Base-by-base conservation (phyloP, 345 rosid genomes). In the Melastoma malabathricum region DNA sequence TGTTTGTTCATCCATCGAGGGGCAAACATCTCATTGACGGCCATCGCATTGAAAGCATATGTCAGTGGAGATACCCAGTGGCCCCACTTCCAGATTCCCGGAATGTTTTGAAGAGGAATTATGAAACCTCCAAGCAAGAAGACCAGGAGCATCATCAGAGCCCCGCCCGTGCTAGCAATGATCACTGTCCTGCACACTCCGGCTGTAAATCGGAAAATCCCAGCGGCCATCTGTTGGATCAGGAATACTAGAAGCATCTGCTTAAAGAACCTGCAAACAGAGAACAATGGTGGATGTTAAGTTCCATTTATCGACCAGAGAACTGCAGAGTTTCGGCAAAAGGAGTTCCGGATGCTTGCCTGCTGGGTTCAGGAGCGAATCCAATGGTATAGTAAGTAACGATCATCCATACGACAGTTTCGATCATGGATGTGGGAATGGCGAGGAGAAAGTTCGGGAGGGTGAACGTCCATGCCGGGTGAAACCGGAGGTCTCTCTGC, bases 41-140 rank as follows among this genome's bases (percentile, higher is more conserved):
- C 50, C 0, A 92, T 52, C 56, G 93, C 83, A 41, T 92, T 82
- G 69, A 41, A 78, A 43, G 75, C 80, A 50, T 87, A 92, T 18
- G 78, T 44, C 69, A 92, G 3, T 22, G 98, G 96, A 1, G 82
- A 92, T 43, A 79, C 56, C 98, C 96, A 92, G 48, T 84, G 77
- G 46, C 69, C 93, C 98, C 96, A 92, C 18, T 48, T 51, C 95
- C 89, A 92, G 84, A 96, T 83, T 2, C 18, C 51, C 20, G 96
- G 98, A 47, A 92, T 80, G 15, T 74, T 22, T 54, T 56, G 58
- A 73, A 63, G 62, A 25, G 87, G 95, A 57, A 86, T 43, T 45
- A 84, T 74, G 78, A 90, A 86, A 39, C 94, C 94, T 62, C 95
- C 95, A 12, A 84, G 74, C 72, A 86, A 45, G 77, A 82, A 82